A percentile compares a stretch with the other conserved stretches of the same genome.
Evolutionary conservation across 78 protist species (phyloP).

Genomic region (Salpingoeca rosetta): DNA sequence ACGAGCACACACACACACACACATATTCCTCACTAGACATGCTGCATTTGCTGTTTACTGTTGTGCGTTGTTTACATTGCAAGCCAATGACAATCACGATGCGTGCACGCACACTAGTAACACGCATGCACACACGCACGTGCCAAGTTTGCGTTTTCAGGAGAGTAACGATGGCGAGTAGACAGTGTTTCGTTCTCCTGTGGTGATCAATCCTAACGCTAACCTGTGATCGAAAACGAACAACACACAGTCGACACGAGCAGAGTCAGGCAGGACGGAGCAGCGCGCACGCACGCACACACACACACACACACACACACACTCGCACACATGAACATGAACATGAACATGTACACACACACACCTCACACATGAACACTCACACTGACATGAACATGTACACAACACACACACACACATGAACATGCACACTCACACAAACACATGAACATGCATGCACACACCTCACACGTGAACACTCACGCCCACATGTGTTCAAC

Average conservation of each 20-base stretch:
- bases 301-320: not conserved
- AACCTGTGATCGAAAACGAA: no score
- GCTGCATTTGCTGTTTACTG: not conserved
- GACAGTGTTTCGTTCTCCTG: no score
- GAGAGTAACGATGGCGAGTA: constrained; percentile 1
- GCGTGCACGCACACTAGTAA: no score
- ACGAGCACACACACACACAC: not conserved
- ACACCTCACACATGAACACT: no score
- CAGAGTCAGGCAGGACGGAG: not conserved
- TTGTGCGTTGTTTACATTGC: not conserved
- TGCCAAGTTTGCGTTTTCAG: no score
- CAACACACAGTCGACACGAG: not conserved
- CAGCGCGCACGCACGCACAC: not conserved
- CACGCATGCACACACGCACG: no score
- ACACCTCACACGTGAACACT: not conserved
- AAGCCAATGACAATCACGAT: no score
- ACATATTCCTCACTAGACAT: not conserved
- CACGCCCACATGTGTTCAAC: no score
- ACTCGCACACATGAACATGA: not conserved
- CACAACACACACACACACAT: not conserved
- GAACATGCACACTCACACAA: no score
- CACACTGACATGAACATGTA: no score
- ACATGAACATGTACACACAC: no score
- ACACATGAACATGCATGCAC: not conserved
- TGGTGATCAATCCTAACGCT: no score